A percentile compares a stretch with the other conserved stretches of the same genome.
These are phyloP conservation scores for Lactarius sanguifluus DNA, from an alignment of 768 basidiomycete genomes.

Conservation along the genomic window DNA sequence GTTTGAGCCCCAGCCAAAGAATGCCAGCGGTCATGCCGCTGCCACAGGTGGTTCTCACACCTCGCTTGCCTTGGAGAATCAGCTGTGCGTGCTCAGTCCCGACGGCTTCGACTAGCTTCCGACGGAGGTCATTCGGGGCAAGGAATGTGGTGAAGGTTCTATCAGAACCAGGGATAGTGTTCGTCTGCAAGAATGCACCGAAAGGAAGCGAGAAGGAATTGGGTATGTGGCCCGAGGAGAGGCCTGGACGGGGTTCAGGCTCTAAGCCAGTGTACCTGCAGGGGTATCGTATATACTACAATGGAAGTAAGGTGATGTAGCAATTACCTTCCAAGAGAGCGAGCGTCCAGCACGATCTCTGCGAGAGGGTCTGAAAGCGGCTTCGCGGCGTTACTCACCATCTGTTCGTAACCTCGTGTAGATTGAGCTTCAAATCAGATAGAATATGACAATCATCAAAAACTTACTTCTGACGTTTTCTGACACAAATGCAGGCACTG, in stretches of 20 bases:
- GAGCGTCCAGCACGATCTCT: conserved; percentile 85
- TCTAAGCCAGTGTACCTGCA: conserved; percentile 74
- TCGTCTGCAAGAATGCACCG: conserved; percentile 60
- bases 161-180: conserved; percentile 38
- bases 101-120: conserved; percentile 60
- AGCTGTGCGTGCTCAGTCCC: conserved; percentile 55
- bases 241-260: conserved; percentile 85
- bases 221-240: conserved; percentile 93
- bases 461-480: conserved; percentile 31
- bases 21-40: conserved; percentile 98
- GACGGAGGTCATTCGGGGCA: conserved; percentile 54
- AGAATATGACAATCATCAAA: background rate
- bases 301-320: conserved; percentile 10
- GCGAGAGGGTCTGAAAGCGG: conserved; percentile 47
- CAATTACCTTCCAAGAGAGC: conserved; percentile 73
- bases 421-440: conserved; percentile 7
- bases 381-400: conserved; percentile 65
- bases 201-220: conserved; percentile 85
- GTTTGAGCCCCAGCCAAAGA: conserved; percentile 87
- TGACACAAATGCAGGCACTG: conserved; percentile 52
- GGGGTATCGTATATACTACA: conserved; percentile 17
- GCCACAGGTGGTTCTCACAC: conserved; percentile 80
- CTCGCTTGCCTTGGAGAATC: conserved; percentile 58
- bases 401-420: conserved; percentile 70
- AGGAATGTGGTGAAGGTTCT: conserved; percentile 46